Percentiles rank a stretch among this genome's conserved stretches.
phyloP scores from a whole-genome alignment of 176 grass and related monocot species.

The Coix lacrymajobi region DNA sequence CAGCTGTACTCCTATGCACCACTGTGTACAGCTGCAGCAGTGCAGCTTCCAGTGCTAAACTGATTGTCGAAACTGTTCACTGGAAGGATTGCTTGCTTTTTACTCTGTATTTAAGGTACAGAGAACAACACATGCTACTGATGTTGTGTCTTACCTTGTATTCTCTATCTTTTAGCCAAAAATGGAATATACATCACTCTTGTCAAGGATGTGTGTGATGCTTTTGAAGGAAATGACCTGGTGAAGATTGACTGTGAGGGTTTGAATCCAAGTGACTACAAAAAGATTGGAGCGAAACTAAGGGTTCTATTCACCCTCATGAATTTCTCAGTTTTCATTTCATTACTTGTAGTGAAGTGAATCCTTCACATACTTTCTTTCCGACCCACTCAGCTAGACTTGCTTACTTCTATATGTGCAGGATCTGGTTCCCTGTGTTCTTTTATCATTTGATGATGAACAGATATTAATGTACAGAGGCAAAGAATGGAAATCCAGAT shows the following conservation, averaged over 20 bases:
- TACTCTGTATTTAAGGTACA: not conserved
- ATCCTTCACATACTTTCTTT: not conserved
- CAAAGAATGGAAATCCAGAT: conserved; percentile 85
- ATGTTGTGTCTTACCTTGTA: not conserved
- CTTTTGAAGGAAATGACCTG: conserved; percentile 80
- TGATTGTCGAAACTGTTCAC: not conserved
- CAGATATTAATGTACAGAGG: conserved; percentile 91
- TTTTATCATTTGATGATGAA: conserved; percentile 89
- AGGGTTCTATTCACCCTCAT: conserved; percentile 42
- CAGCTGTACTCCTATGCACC: not conserved
- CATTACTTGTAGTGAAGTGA: conserved; percentile 10
- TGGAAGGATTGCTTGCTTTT: not conserved
- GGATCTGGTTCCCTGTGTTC: conserved; percentile 91
- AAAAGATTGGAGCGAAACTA: conserved; percentile 94
- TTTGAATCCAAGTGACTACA: conserved; percentile 96
- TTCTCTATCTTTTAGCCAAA: conserved; percentile 51
- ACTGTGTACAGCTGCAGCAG: not conserved
- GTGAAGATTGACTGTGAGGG: conserved; percentile 81
- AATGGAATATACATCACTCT: conserved; percentile 96
- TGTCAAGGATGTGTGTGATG: conserved; percentile 79
- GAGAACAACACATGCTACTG: not conserved
- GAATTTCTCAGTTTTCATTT: conserved; percentile 15
- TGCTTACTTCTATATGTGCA: conserved; percentile 40
- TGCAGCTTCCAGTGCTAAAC: not conserved
- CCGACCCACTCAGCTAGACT: not conserved